Evolutionary conservation across 2,329 filamentous ascomycete genomes (phyloP).

Genomic region (Curvularia hawaiiensis): DNA sequence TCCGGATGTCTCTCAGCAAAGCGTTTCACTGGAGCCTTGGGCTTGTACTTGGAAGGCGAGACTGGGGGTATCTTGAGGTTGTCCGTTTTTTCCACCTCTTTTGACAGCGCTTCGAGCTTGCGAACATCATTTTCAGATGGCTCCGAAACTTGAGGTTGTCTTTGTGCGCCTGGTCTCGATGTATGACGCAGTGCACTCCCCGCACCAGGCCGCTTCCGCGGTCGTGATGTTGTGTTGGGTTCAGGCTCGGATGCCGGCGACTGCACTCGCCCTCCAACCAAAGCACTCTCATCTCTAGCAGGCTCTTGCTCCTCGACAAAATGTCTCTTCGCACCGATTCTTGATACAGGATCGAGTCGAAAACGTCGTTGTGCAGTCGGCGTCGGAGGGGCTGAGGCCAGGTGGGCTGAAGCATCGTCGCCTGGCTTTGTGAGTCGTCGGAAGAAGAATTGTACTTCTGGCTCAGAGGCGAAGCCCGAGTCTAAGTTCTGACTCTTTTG

Average conservation of each 20-base stretch:
- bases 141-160: slow-evolving; percentile 14
- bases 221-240: slow-evolving; percentile 20
- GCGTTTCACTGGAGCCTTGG: slow-evolving; percentile 40
- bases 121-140: slow-evolving; percentile 37
- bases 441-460: slow-evolving; percentile 4
- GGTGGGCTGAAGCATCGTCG: slow-evolving; percentile 11
- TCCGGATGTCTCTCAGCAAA: slow-evolving; percentile 43
- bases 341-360: slow-evolving; percentile 28
- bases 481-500: slow-evolving; percentile 23
- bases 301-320: slow-evolving; percentile 26
- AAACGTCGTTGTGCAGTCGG: slow-evolving; percentile 31
- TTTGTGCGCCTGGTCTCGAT: slow-evolving; percentile 9
- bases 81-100: slow-evolving; percentile 38
- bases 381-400: slow-evolving; percentile 20
- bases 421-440: slow-evolving; percentile 33
- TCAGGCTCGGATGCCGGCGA: slow-evolving; percentile 6
- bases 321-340: slow-evolving; percentile 24
- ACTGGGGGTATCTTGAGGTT: slow-evolving; percentile 14
- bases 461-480: neutral
- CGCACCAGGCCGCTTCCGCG: slow-evolving; percentile 38
- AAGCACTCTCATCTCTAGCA: slow-evolving; percentile 3
- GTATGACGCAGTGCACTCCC: slow-evolving; percentile 23
- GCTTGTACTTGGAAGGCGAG: slow-evolving; percentile 40
- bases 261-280: slow-evolving; percentile 9
- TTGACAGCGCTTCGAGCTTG: slow-evolving; percentile 41